Conservation (phyloP, 2,329 filamentous ascomycete genomes). For the Ophiostoma himal-ulmi region DNA sequence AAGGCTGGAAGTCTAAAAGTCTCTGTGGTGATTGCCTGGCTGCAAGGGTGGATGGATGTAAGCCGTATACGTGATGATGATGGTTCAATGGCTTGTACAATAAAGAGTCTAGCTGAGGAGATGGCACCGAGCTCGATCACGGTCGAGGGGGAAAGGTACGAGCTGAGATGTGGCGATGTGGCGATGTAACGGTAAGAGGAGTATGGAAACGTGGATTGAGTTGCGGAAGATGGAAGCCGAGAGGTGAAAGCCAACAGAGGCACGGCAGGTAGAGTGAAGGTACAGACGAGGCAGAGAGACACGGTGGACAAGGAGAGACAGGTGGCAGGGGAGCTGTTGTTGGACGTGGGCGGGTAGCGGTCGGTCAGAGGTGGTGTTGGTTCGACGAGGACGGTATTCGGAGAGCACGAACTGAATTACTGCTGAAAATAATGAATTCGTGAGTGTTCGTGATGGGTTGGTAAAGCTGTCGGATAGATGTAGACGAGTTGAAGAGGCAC, state of each 20-base stretch:
- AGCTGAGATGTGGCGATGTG: background rate
- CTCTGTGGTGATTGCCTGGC: background rate
- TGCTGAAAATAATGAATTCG: background rate
- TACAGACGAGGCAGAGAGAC: background rate
- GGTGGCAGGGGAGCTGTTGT: background rate
- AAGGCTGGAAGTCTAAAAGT: background rate
- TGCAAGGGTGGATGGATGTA: background rate
- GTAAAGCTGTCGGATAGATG: background rate
- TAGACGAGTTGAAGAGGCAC: background rate
- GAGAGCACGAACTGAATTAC: background rate
- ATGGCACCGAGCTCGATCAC: background rate
- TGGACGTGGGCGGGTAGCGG: background rate
- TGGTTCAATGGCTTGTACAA: background rate
- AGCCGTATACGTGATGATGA: background rate
- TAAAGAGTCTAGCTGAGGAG: background rate
- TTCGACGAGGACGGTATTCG: background rate
- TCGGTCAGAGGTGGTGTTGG: conserved; percentile 5
- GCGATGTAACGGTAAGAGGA: background rate
- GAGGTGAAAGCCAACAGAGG: background rate
- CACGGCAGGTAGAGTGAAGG: background rate
- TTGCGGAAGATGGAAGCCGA: background rate
- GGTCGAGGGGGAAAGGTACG: background rate
- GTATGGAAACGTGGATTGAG: background rate
- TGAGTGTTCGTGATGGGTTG: background rate
- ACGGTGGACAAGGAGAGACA: background rate